Evolutionary conservation across 2,329 filamentous ascomycete genomes (phyloP).

Genomic region (Aspergillus proliferans): DNA sequence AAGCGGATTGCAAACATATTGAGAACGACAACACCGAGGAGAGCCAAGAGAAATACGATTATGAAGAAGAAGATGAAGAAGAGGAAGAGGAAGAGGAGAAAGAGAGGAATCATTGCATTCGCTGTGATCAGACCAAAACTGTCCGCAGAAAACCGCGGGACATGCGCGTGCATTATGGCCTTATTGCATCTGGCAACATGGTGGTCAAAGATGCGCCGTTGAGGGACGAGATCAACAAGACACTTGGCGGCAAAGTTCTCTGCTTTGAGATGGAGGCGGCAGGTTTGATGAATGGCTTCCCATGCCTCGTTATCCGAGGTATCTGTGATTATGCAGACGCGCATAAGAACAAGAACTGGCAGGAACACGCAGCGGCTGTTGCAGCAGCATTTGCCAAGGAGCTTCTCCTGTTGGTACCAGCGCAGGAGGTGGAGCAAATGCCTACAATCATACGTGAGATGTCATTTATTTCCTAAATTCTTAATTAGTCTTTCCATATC

Average conservation of each 20-base stretch:
- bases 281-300: neutral
- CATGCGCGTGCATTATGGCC: conserved; percentile 5
- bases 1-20: neutral
- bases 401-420: neutral
- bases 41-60: neutral
- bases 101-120: too few relatives aligned
- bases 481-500: neutral
- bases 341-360: neutral
- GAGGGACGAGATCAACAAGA: neutral
- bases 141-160: neutral
- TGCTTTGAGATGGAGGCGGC: too few relatives aligned
- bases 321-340: neutral
- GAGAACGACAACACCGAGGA: neutral
- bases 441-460: neutral
- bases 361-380: neutral
- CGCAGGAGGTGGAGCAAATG: neutral
- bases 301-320: neutral
- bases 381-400: neutral
- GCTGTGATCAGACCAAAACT: neutral
- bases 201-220: conserved; percentile 2
- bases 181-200: conserved; percentile 7
- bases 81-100: too few relatives aligned
- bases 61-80: too few relatives aligned
- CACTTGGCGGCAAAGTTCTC: neutral
- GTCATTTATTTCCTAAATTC: neutral